Base-by-base conservation (phyloP, 495 filamentous ascomycete genomes). In the Aspergillus haitiensis region DNA sequence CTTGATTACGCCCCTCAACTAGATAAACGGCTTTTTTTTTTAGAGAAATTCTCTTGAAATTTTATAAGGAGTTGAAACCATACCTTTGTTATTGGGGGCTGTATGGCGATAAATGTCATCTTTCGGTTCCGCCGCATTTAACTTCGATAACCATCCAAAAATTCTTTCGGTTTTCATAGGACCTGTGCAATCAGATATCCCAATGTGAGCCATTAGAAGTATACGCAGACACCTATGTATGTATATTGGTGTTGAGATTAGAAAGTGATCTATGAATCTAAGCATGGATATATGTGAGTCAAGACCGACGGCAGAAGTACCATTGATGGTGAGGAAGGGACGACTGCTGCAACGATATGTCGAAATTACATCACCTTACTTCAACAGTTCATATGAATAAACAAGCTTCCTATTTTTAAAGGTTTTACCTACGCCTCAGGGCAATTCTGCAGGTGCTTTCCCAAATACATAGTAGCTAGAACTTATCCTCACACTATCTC, bases 81-180 rank as follows among this genome's bases (percentile, higher is more conserved):
- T 59, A 59, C 57, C 48, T 13, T 53, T 42, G 16, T 46, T 46
- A 7, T 8, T 53, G 48, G 37, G 37, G 8, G 12, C 36, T 11
- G 32, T 16, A 36, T 13, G 27, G 7, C 13, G 15, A 7, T 47
- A 40, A 18, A 11, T 36, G 39, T 53, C 48, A 1, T 16, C 37
- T 16, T 46, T 39, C 11, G 50, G 40, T 32, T 52, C 40, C 33
- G 37, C 57, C 31, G 46, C 49, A 31, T 47, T 40, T 40, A 53
- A 15, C 15, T 37, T 37, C 31, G 57, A 59, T 50, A 59, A 4
- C 57, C 57, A 59, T 39, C 15, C 51, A 6, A 59, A 18, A 15
- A 46, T 18, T 47, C 49, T 46, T 15, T 35, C 42, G n/a, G 21
- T 34, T 4, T 59, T 31, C 5, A 16, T 50, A 18, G 16, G 12